phyloP scores from a whole-genome alignment of 768 basidiomycete species.

The Xerocomus spinulosus region DNA sequence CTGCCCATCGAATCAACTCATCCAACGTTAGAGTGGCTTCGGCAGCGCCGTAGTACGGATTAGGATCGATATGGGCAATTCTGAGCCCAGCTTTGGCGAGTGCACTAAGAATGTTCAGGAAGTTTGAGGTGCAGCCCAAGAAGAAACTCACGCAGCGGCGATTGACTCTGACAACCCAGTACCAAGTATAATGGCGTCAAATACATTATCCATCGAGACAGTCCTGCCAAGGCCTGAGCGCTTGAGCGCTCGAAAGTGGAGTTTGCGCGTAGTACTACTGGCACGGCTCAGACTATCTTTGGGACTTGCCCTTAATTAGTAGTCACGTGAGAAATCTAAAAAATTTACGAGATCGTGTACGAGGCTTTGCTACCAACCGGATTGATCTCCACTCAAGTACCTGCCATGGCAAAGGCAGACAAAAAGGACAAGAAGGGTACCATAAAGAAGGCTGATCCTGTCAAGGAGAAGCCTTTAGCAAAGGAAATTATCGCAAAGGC shows the following conservation, averaged over 20 bases:
- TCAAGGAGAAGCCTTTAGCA: conserved; percentile 21
- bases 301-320: conserved; percentile 26
- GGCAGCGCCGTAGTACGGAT: conserved; percentile 79
- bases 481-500: conserved; percentile 44
- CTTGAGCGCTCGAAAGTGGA: too few relatives aligned
- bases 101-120: conserved; percentile 47
- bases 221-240: too few relatives aligned
- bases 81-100: conserved; percentile 85
- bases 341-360: too few relatives aligned
- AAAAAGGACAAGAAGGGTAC: conserved; percentile 35
- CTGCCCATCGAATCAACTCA: conserved; percentile 72
- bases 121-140: neutral
- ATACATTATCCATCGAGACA: conserved; percentile 44
- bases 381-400: conserved; percentile 1
- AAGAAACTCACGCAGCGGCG: conserved; percentile 69
- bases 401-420: conserved; percentile 37
- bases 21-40: conserved; percentile 80
- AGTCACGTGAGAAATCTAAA: conserved; percentile 21
- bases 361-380: too few relatives aligned
- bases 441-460: conserved; percentile 29
- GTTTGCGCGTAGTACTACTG: too few relatives aligned
- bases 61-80: conserved; percentile 83
- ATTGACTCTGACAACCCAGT: conserved; percentile 87
- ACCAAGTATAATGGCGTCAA: conserved; percentile 68
- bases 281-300: too few relatives aligned